Base-by-base conservation (phyloP, 176 grass and related monocot species). In the Phoenix roebelenii region DNA sequence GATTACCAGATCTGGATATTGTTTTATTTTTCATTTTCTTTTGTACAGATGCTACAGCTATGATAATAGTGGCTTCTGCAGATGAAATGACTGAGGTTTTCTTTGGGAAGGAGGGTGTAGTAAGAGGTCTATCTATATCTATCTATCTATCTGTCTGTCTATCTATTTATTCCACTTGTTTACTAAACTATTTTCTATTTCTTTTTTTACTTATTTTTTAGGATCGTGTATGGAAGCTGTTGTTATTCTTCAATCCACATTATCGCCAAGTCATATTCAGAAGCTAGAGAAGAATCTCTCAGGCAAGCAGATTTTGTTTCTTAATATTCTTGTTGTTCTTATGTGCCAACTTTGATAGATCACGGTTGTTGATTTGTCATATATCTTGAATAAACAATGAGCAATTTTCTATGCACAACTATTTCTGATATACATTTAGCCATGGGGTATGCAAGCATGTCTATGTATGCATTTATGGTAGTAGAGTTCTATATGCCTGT, bases 251-350 rank as follows among this genome's bases (percentile, higher is more conserved):
- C 72, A 24, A 16, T 96, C 80, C 3, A 73, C 71, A 15, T 16
- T 84, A 49, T 75, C 64, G 1, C 80, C 72, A 61, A 82, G 22
- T 25, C 80, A 87, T 54, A 17, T 90, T 9, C 73, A 87, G 58
- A 82, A 90, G 49, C 32, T 90, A 39, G 72, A 82, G 63, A 72
- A 84, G 19, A 76, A 74, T 49, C 54, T 90, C 71, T 49, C 68
- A 96, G 91, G 91, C 82, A 70, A 55, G 68, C 61, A 18, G 23
- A 68, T 32, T 39, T 39, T 22, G 26, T 12, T 22, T 56, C 51
- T 68, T 68, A 18, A 68, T 32, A 54, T 18, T 55, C 7, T 10
- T 63, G 15, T 48, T 50, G 30, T 63, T 63, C 12, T 12, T 16
- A 26, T 30, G 16, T 56, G 10, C 10, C 54, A 23, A 55, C 54